Evolutionary conservation across 129 eudicot species (phyloP), one percentile per base, ranked within the genome.

Genomic region (Calendula officinalis): DNA sequence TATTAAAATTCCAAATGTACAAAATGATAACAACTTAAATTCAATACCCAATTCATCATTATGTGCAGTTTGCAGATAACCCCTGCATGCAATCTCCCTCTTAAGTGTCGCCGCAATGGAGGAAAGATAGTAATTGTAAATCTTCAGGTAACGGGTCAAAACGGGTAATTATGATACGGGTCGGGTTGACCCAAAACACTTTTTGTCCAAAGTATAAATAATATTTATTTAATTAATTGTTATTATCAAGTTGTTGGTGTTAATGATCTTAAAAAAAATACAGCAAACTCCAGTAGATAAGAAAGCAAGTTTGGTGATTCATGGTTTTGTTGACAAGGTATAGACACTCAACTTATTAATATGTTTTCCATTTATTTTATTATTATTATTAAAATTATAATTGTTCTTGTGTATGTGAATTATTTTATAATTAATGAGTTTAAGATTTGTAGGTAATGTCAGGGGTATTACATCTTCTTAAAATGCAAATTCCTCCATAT

Each of bases 271-370:
- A 7, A 54, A 69, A n/a, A n/a, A n/a, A n/a, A n/a, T 39, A 40
- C 75, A 87, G 95, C 22, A 75, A 78, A 87, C 95, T 76, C 90
- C 95, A 11, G 81, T 81, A 75, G 95, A 87, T 70, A 84, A 81
- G 36, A 87, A 71, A 74, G 95, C 95, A 49, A 81, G 77, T 60
- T 56, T 84, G 76, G 83, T 87, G 68, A 79, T 84, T 30, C 95
- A 56, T 67, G 91, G 95, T 59, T 74, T 78, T 49, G 88, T 87
- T 66, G 91, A 84, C 76, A 83, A 84, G 88, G 95, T 87, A 74
- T 45, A 47, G 12, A 38, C 73, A 56, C 49, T 38, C 7, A 16
- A 44, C 7, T 36, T 11, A 12, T 67, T 22, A 50, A n/a, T 14
- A 56, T 36, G 5, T 15, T n/a, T 49, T 6, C 30, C 10, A 12